Base-by-base conservation (phyloP, 1,284 basidiomycete genomes). In the Peniophora sp. region DNA sequence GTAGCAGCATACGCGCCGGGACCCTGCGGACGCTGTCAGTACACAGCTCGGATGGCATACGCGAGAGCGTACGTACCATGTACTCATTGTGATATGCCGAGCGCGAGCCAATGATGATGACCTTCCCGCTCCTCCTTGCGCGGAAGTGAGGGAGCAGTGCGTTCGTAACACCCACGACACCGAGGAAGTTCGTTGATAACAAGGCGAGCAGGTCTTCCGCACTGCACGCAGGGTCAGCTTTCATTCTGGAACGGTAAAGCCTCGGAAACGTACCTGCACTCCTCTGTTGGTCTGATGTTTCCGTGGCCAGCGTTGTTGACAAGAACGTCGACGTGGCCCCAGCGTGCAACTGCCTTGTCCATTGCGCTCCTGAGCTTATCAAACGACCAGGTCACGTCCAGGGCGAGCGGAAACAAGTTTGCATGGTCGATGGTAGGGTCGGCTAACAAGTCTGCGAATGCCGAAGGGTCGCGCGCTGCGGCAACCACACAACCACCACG, bases 251-350 rank as follows among this genome's bases (percentile, higher is more conserved):
- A 32, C 6, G 12, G n/a, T 24, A 22, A 17, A 3, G 6, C 6
- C n/a, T 11, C 32, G 10, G 14, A 19, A 19, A 59, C 63, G 24
- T 38, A 69, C 68, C 67, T 64, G 36, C 55, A 55, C 48, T 70
- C 69, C 54, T 70, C 68, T 11, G 61, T 52, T 14, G 60, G 55
- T 19, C 61, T 63, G 6, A 59, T 38, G 16, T 57, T 34, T 8
- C 61, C 63, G 46, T 58, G 54, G 2, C 67, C 66, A 3, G 67
- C 66, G 51, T 70, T 69, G 50, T 67, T 69, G n/a, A 69, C 68
- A 8, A 69, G 47, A 3, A 69, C 62, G 52, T 69, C 67, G 12
- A 69, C 55, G 34, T 58, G 58, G 6, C 66, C 65, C 63, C 63
- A 69, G 17, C 65, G 36, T 14, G 34, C 34, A 8, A 62, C 47